phyloP scores from a whole-genome alignment of 805 yeast genomes.

The Nakazawaea ishiwadae region DNA sequence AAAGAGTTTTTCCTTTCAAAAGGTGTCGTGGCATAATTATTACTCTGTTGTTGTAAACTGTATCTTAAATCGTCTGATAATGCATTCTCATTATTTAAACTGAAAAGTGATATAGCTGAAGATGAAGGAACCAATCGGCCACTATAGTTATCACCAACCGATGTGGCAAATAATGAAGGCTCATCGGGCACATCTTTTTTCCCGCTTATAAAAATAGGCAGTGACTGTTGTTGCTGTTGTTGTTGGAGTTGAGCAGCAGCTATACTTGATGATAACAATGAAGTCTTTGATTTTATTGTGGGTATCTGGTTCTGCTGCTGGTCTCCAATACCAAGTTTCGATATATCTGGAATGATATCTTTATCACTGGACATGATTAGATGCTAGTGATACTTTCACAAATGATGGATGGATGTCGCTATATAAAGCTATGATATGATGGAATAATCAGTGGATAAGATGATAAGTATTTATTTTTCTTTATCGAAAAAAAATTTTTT shows the following conservation, averaged over 20 bases:
- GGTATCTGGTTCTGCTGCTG: background rate
- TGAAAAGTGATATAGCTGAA: constrained; percentile 29
- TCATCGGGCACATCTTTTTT: constrained; percentile 6
- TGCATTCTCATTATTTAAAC: constrained; percentile 21
- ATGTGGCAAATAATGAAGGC: constrained; percentile 25
- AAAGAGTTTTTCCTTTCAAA: constrained; percentile 9
- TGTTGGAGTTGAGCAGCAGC: constrained; percentile 5
- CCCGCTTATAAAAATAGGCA: background rate
- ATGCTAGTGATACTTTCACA: background rate
- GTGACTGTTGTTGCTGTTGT: background rate
- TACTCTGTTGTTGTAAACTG: constrained; percentile 1
- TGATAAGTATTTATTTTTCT: background rate
- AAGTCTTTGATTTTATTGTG: background rate
- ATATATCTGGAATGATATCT: background rate
- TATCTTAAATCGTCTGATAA: background rate
- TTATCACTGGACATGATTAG: background rate
- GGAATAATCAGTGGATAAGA: too few relatives aligned
- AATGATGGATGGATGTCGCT: background rate
- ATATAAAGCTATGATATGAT: too few relatives aligned
- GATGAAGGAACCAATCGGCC: constrained; percentile 30
- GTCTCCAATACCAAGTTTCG: constrained; percentile 1
- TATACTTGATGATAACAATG: constrained; percentile 9
- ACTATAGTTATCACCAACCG: constrained; percentile 28
- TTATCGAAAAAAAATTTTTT: too few relatives aligned
- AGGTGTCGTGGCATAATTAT: background rate